A percentile compares a stretch with the other conserved stretches of the same genome.
phyloP scores from a whole-genome alignment of 306 rosid species.

The Pyrus betulifolia region DNA sequence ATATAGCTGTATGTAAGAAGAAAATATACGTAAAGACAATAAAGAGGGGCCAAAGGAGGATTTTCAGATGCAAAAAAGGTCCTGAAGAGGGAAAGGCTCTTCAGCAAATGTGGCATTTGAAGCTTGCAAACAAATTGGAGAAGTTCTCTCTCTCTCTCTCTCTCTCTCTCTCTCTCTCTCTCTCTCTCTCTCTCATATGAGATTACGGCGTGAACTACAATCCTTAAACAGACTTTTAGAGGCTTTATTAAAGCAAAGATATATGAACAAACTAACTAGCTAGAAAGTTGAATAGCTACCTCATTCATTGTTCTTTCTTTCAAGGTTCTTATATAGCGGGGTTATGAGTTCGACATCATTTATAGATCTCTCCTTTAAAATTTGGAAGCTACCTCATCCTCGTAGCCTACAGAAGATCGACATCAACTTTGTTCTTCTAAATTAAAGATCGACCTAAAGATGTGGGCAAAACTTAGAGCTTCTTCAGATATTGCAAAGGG shows the following conservation, averaged over 20 bases:
- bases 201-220: constrained; percentile 23
- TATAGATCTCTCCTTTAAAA: neutral
- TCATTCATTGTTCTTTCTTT: neutral
- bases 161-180: constrained; percentile 2
- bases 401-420: neutral
- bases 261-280: neutral
- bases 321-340: neutral
- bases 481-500: constrained; percentile 15
- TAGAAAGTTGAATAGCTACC: neutral
- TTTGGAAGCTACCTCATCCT: neutral
- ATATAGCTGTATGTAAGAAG: constrained; percentile 7
- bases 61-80: neutral
- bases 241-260: constrained; percentile 9
- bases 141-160: constrained; percentile 5
- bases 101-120: constrained; percentile 24
- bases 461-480: constrained; percentile 34
- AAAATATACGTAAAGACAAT: neutral
- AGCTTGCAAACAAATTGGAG: constrained; percentile 29
- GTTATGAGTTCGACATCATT: neutral
- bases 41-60: neutral
- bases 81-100: neutral
- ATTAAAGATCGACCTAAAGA: neutral
- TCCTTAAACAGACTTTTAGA: constrained; percentile 1
- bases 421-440: neutral
- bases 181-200: neutral